Evolutionary conservation across 495 filamentous ascomycete species (phyloP).

Genomic region (Aspergillus hancockii): DNA sequence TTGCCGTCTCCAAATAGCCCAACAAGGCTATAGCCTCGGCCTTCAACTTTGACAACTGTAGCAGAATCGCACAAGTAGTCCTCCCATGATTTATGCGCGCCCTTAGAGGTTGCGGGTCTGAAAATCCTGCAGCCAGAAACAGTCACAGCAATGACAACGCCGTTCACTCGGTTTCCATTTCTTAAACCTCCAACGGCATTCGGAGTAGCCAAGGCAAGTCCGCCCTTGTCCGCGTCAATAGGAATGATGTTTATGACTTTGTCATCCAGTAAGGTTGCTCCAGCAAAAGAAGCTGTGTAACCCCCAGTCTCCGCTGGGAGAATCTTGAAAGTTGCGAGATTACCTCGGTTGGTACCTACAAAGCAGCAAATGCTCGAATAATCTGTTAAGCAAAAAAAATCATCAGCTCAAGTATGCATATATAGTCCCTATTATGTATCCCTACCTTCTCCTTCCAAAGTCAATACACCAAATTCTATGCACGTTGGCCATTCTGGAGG

Average conservation of each 20-base stretch:
- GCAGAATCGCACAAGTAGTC: slow-evolving; percentile 78
- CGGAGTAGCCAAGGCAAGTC: slow-evolving; percentile 72
- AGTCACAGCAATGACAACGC: slow-evolving; percentile 69
- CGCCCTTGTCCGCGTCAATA: slow-evolving; percentile 75
- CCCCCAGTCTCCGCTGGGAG: slow-evolving; percentile 67
- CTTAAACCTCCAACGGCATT: slow-evolving; percentile 68
- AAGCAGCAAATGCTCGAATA: slow-evolving; percentile 94
- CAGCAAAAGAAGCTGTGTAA: slow-evolving; percentile 74
- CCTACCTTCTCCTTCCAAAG: slow-evolving; percentile 78
- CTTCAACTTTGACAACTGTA: slow-evolving; percentile 67
- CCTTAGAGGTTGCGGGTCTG: slow-evolving; percentile 79
- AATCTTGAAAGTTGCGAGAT: slow-evolving; percentile 85
- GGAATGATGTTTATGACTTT: slow-evolving; percentile 74
- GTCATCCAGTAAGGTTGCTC: slow-evolving; percentile 65
- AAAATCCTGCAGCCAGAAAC: slow-evolving; percentile 77
- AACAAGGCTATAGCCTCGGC: slow-evolving; percentile 74
- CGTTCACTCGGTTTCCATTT: slow-evolving; percentile 68
- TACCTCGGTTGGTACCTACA: slow-evolving; percentile 82
- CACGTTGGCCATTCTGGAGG: slow-evolving; percentile 70
- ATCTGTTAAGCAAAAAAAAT: slow-evolving; percentile 37
- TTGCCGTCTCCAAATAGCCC: slow-evolving; percentile 80
- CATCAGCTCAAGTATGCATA: slow-evolving; percentile 21
- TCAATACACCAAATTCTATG: slow-evolving; percentile 92
- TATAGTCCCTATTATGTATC: not conserved
- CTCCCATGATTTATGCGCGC: slow-evolving; percentile 86